Conservation (phyloP, 352 stramenopile species). For the Phytophthora hibernalis region DNA sequence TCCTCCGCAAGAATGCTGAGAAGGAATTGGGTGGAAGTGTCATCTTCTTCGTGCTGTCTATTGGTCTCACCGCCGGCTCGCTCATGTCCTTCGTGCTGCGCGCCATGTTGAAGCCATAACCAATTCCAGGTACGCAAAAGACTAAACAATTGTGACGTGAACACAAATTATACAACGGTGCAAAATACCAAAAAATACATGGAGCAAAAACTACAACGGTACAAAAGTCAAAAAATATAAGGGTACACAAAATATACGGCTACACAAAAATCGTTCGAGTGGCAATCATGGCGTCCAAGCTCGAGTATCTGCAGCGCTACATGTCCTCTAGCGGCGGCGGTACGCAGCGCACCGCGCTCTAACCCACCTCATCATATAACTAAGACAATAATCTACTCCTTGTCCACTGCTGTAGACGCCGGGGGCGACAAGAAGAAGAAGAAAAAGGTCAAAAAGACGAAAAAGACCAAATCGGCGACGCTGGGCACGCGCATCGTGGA, state of each 20-base stretch:
- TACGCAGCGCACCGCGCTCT: constrained; percentile 19
- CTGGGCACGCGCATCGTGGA: constrained; percentile 60
- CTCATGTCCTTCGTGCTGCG: constrained; percentile 81
- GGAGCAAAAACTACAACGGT: too few relatives aligned
- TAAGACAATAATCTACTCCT: constrained; percentile 12
- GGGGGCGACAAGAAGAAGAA: constrained; percentile 66
- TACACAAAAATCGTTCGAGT: constrained; percentile 22
- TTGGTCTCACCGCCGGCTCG: constrained; percentile 73
- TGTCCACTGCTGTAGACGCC: constrained; percentile 10
- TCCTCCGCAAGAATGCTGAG: constrained; percentile 60
- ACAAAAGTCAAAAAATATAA: too few relatives aligned
- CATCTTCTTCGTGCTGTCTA: constrained; percentile 86
- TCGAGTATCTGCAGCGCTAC: constrained; percentile 85
- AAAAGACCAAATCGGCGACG: constrained; percentile 32
- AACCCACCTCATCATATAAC: not conserved
- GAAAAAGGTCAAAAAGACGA: constrained; percentile 73
- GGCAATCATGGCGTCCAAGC: constrained; percentile 64
- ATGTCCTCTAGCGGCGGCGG: constrained; percentile 47
- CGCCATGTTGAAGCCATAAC: constrained; percentile 77
- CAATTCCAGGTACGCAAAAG: constrained; percentile 11
- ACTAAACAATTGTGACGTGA: not conserved
- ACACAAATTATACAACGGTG: constrained; percentile 4
- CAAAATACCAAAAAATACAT: not conserved
- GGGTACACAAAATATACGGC: not conserved
- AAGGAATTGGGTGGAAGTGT: constrained; percentile 79